A percentile compares a stretch with the other conserved stretches of the same genome.
Evolutionary conservation across 441 rosid species (phyloP).

Genomic region (Breynia disticha): DNA sequence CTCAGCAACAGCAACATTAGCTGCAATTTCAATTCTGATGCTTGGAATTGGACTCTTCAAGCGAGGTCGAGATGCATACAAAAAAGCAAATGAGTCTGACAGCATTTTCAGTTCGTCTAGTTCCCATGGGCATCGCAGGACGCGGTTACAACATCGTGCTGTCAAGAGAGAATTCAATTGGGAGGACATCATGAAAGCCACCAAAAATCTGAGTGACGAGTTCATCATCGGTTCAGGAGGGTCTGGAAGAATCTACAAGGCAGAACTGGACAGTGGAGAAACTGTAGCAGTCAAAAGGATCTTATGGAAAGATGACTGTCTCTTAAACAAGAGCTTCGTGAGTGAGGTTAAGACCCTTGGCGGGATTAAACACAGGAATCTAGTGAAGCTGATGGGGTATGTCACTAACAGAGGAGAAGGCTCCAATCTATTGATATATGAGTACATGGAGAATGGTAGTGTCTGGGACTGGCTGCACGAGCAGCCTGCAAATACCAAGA

Average conservation of each 20-base stretch:
- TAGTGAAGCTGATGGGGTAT: slow-evolving; percentile 73
- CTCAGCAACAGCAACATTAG: slow-evolving; percentile 49
- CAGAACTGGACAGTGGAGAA: slow-evolving; percentile 46
- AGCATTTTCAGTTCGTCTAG: slow-evolving; percentile 44
- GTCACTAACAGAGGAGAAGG: slow-evolving; percentile 56
- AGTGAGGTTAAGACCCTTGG: slow-evolving; percentile 74
- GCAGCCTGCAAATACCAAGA: slow-evolving; percentile 26
- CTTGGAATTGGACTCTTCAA: slow-evolving; percentile 35
- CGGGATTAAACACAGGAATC: slow-evolving; percentile 63
- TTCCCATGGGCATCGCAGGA: slow-evolving; percentile 47
- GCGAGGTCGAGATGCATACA: slow-evolving; percentile 31
- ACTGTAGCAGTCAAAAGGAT: slow-evolving; percentile 67
- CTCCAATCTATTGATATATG: slow-evolving; percentile 60
- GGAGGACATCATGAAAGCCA: slow-evolving; percentile 75
- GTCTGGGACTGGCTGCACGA: slow-evolving; percentile 80
- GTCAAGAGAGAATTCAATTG: slow-evolving; percentile 54
- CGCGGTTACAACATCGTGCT: slow-evolving; percentile 43
- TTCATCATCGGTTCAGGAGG: slow-evolving; percentile 84
- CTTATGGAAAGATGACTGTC: slow-evolving; percentile 48
- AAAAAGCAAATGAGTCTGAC: slow-evolving; percentile 30
- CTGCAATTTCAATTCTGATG: slow-evolving; percentile 46
- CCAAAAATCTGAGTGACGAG: slow-evolving; percentile 54
- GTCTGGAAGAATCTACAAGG: slow-evolving; percentile 69
- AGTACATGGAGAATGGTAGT: slow-evolving; percentile 87
- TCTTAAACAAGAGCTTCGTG: slow-evolving; percentile 57